phyloP scores from a whole-genome alignment of 1,284 basidiomycete species.

The Leccinum fallax region DNA sequence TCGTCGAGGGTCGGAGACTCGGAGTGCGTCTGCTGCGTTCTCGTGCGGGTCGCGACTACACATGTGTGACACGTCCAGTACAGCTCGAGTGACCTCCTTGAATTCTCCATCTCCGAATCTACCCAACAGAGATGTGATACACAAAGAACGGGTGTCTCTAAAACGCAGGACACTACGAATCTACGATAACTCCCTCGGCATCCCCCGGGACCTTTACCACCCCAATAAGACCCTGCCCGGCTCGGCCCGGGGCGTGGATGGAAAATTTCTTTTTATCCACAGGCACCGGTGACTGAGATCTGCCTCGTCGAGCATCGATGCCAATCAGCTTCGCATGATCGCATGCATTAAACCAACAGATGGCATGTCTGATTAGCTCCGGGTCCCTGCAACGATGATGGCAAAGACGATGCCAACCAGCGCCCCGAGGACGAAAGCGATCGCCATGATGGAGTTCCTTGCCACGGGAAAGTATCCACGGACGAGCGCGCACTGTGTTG shows the following conservation, averaged over 20 bases:
- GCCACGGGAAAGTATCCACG: slow-evolving; percentile 33
- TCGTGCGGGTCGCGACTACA: slow-evolving; percentile 14
- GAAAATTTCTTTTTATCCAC: background rate
- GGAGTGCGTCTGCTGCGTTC: background rate
- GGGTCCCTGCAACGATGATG: slow-evolving; percentile 22
- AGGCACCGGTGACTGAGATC: background rate
- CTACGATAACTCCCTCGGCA: background rate
- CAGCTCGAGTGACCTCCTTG: background rate
- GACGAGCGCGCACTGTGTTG: slow-evolving; percentile 32
- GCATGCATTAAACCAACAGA: background rate
- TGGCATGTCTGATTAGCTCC: slow-evolving; percentile 5
- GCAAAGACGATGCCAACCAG: slow-evolving; percentile 28
- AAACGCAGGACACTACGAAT: background rate
- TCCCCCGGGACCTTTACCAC: background rate
- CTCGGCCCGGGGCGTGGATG: background rate
- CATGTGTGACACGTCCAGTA: background rate
- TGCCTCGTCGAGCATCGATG: background rate
- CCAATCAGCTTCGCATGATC: background rate
- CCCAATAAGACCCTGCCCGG: background rate
- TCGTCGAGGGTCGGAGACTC: slow-evolving; percentile 2
- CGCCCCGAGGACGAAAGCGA: slow-evolving; percentile 28
- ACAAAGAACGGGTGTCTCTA: background rate
- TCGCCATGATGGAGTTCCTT: slow-evolving; percentile 23
- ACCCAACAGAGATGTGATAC: background rate
- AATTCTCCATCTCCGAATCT: background rate